A percentile compares a stretch with the other conserved stretches of the same genome.
These are phyloP conservation scores for Mallotus repandus DNA, from an alignment of 441 rosid species.

Conservation along the genomic window DNA sequence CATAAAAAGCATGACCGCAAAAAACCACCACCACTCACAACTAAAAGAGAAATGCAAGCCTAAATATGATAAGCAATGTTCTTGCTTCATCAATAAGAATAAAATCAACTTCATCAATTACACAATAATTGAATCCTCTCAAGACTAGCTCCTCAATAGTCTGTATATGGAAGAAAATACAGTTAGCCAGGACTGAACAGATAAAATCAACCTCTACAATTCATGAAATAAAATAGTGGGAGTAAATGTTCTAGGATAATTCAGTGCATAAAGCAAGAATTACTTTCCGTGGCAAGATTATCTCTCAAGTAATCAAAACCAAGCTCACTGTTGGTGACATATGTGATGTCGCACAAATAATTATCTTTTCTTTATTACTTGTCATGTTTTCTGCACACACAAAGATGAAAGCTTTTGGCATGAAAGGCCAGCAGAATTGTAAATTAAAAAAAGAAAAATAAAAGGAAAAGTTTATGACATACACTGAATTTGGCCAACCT, in stretches of 20 bases:
- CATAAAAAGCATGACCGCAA: too few species aligned
- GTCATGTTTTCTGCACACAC: slow-evolving; percentile 78
- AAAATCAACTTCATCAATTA: slow-evolving; percentile 97
- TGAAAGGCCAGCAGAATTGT: background rate
- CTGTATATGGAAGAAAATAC: slow-evolving; percentile 47
- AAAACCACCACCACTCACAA: too few species aligned
- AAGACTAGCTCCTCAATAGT: slow-evolving; percentile 92
- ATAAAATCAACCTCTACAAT: slow-evolving; percentile 6
- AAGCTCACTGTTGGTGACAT: slow-evolving; percentile 95
- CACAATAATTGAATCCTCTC: slow-evolving; percentile 84
- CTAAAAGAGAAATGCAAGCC: too few species aligned
- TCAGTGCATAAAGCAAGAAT: slow-evolving; percentile 47
- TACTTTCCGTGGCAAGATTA: slow-evolving; percentile 99
- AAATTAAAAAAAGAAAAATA: background rate
- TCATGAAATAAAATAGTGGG: slow-evolving; percentile 9
- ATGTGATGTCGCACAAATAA: slow-evolving; percentile 87
- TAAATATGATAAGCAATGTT: slow-evolving; percentile 92
- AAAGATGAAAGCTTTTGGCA: background rate
- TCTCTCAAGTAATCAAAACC: slow-evolving; percentile 95
- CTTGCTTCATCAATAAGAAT: slow-evolving; percentile 99
- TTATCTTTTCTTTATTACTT: slow-evolving; percentile 85
- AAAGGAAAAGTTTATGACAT: slow-evolving; percentile 48
- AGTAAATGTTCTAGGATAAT: slow-evolving; percentile 20
- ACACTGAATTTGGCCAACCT: slow-evolving; percentile 99
- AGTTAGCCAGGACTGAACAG: slow-evolving; percentile 35